phyloP scores from a whole-genome alignment of 2,329 filamentous ascomycete species.

The Alternaria rosae region DNA sequence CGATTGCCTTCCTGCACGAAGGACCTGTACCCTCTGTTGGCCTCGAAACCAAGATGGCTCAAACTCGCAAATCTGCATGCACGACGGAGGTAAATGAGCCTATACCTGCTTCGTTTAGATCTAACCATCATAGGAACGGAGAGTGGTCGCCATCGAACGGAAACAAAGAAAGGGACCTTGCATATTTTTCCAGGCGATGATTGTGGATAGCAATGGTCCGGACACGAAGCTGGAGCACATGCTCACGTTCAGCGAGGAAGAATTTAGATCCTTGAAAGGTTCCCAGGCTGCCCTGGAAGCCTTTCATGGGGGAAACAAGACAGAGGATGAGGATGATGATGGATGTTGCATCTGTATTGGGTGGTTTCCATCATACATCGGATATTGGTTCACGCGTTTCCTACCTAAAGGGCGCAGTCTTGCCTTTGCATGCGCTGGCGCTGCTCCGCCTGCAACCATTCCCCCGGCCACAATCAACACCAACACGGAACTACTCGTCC shows the following conservation, averaged over 20 bases:
- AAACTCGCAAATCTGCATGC: neutral
- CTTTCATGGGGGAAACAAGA: neutral
- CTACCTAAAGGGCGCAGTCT: neutral
- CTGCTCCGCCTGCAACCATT: neutral
- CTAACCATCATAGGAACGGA: neutral
- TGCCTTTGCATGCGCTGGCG: neutral
- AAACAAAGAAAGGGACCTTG: neutral
- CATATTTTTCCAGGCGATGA: neutral
- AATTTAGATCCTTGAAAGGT: constrained; percentile 1
- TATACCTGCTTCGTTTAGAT: neutral
- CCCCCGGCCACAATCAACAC: neutral
- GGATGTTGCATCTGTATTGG: neutral
- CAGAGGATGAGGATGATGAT: neutral
- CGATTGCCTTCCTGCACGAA: neutral
- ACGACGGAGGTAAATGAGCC: neutral
- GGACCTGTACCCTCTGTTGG: neutral
- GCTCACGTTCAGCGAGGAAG: neutral
- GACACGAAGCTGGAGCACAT: neutral
- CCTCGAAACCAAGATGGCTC: neutral
- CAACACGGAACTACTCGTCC: neutral
- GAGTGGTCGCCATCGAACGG: neutral
- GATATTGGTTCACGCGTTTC: neutral
- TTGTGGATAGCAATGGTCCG: neutral
- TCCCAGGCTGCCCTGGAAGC: neutral
- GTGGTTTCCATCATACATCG: neutral